Evolutionary conservation across 176 grass and related monocot species (phyloP), one percentile per base, ranked within the genome.

Genomic region (Eragrostis nindensis): DNA sequence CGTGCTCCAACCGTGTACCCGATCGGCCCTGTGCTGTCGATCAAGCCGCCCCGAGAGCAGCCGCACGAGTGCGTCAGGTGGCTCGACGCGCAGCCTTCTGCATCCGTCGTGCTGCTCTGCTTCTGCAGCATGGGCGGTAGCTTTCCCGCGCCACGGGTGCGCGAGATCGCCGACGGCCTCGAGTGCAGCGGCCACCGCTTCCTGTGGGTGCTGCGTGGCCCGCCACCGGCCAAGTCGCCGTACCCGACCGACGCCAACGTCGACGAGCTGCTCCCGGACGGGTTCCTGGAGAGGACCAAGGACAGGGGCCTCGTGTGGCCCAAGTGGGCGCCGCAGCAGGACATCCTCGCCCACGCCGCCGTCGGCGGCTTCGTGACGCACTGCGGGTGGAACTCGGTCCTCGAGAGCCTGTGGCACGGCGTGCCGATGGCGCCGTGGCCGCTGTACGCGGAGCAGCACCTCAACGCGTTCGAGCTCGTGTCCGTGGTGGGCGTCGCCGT

Each of bases 371-470:
- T 96, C 81, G 81, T 92, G 71, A 88, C 93, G 22, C 93, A 96
- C 82, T 86, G 90, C 49, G 82, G 90, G 3, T 96, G 90, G 87
- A 90, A 87, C 82, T 96, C 87, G 7, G 15, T 11, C 6, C 78
- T 90, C 13, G 93, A 92, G 90, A 86, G 90, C 75, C 27, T 89
- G 71, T 83, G 79, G 71, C 63, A 38, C 77, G 86, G 78, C 30
- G 83, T 92, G 45, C 90, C 87, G 12, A 63, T 93, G 80, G 54
- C 57, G 15, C 43, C 82, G 1, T 78, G 83, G 84, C 87, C 87
- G 16, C 81, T 89, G 12, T 83, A 84, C 62, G 91, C 87, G 10
- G 91, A 93, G 82, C 87, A 93, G 82, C 85, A 87, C 63, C 12
- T 93, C 73, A 93, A 90, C 38, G 88, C 85, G 18, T 62, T 89